phyloP scores from a whole-genome alignment of 202 grass and related monocot species.

The Saccharum hybrid region DNA sequence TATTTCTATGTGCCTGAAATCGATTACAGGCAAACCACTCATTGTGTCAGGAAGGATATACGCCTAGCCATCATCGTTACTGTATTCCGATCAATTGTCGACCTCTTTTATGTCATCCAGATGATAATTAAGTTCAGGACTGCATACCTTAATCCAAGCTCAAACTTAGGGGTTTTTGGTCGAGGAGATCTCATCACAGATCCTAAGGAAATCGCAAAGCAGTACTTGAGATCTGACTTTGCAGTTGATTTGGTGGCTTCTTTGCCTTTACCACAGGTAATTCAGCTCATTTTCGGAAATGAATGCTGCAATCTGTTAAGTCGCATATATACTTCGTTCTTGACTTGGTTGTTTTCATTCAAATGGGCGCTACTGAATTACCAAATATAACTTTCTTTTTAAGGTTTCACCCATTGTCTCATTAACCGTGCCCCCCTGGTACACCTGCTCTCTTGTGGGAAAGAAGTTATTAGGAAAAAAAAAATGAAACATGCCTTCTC shows the following conservation, averaged over 20 bases:
- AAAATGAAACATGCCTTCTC: neutral
- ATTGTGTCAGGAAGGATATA: slow-evolving; percentile 61
- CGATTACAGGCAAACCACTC: neutral
- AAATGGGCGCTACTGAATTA: neutral
- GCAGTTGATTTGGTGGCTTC: slow-evolving; percentile 77
- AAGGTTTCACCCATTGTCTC: neutral
- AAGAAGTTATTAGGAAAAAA: neutral
- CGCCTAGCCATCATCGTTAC: slow-evolving; percentile 64
- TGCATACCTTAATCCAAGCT: slow-evolving; percentile 77
- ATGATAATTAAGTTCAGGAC: slow-evolving; percentile 88
- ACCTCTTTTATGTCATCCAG: slow-evolving; percentile 78
- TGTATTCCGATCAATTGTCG: slow-evolving; percentile 68
- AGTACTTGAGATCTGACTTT: slow-evolving; percentile 80
- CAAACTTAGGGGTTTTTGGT: slow-evolving; percentile 73
- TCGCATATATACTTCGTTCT: neutral
- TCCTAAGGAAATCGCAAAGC: slow-evolving; percentile 67
- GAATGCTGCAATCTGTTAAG: slow-evolving; percentile 2
- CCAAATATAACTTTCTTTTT: neutral
- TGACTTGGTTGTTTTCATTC: slow-evolving; percentile 1
- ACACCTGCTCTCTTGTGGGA: neutral
- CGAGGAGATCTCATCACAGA: slow-evolving; percentile 83
- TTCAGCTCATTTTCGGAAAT: slow-evolving; percentile 12
- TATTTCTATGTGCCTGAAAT: slow-evolving; percentile 91
- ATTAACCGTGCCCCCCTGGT: neutral
- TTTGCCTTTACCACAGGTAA: slow-evolving; percentile 93